Evolutionary conservation across 805 yeast genomes (phyloP).

Genomic region (Schizosaccharomyces lindneri): DNA sequence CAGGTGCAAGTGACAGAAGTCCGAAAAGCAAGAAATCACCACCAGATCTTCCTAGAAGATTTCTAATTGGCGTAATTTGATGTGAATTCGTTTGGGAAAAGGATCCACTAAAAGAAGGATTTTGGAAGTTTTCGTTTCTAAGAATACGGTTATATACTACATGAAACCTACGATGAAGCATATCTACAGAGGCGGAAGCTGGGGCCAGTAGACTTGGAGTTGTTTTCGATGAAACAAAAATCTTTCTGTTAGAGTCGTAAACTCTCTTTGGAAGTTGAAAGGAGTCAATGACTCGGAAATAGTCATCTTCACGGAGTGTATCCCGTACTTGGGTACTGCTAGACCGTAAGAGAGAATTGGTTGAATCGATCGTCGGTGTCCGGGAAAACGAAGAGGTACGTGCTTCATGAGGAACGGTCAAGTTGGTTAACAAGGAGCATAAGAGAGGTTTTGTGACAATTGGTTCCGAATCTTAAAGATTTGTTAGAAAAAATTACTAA

Average conservation of each 20-base stretch:
- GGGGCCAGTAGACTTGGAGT: constrained; percentile 8
- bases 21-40: constrained; percentile 58
- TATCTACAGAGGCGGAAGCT: constrained; percentile 8
- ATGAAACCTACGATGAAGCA: constrained; percentile 26
- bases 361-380: not conserved
- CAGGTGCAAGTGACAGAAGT: constrained; percentile 32
- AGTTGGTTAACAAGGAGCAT: constrained; percentile 35
- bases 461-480: constrained; percentile 11
- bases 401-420: constrained; percentile 14
- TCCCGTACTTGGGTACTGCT: not conserved
- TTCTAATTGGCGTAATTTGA: constrained; percentile 48
- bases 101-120: constrained; percentile 18
- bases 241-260: constrained; percentile 31
- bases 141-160: constrained; percentile 44
- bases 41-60: constrained; percentile 66
- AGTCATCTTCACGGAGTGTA: constrained; percentile 18
- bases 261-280: constrained; percentile 36
- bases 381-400: constrained; percentile 4
- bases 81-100: constrained; percentile 6
- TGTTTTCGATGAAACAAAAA: constrained; percentile 7
- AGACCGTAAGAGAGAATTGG: not conserved
- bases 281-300: constrained; percentile 40
- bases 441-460: constrained; percentile 62
- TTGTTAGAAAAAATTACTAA: not conserved
- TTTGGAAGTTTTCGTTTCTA: constrained; percentile 53